Evolutionary conservation across 805 yeast genomes (phyloP), one percentile per base, ranked within the genome.

Genomic region (Schwanniomyces polymorphus): DNA sequence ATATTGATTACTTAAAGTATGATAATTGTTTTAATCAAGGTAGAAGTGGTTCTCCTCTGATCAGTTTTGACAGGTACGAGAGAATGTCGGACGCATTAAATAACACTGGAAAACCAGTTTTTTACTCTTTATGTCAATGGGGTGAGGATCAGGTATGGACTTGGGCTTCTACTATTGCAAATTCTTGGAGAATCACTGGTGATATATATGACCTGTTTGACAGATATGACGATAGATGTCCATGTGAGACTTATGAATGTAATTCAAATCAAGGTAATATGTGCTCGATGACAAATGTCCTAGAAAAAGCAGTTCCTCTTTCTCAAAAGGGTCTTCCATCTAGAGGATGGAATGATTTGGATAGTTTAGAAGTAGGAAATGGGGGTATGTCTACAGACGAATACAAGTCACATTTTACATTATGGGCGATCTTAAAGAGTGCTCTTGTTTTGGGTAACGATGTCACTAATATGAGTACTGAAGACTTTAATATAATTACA

Each of bases 21-120:
- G 68, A 63, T 46, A 63, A 63, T 48, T 63, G 68, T 51, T 60
- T 47, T 49, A 61, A 62, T 45, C 54, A 54, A 27, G 67, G 67
- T 21, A 47, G 51, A 25, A 56, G 52, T 29, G 67, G 67, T 21
- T 50, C 57, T 3, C 58, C 64, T 7, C 43, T 54, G 28, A 39
- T 53, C 16, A 56, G 62, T 27, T 61, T 46, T 49, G 35, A 55
- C 18, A 50, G 67, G 12, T 63, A 63, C 48, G 47, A 54, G 46
- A 41, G 38, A 11, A 63, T 63, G 68, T 52, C 64, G 4, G 54
- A 62, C 14, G 67, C 67, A 10, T 54, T 63, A 42, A 50, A 53
- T 27, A 47, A 45, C 16, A 58, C 68, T 11, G 68, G 67, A n/a
- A 53, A 63, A 27, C 54, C 60, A 5, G 60, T 63, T 12, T 56